Evolutionary conservation across 345 rosid genomes (phyloP), one percentile per base, ranked within the genome.

Genomic region (Triadica sebifera): DNA sequence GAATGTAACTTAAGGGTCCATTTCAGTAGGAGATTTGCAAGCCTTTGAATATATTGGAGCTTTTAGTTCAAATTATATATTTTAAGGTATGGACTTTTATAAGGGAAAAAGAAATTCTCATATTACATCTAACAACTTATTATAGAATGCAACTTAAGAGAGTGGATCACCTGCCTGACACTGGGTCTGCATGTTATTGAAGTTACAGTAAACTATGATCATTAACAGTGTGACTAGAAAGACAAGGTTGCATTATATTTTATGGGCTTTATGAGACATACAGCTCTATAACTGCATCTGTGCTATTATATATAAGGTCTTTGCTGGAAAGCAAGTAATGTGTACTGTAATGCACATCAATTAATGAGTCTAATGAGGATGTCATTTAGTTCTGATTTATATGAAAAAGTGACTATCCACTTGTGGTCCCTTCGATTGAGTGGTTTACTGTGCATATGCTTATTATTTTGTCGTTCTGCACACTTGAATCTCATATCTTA

Each of bases 61-160:
- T 65, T 13, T 49, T 47, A 47, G 3, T 47, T 66, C 4, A 8
- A 43, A 46, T 24, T 47, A 1, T 67, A 24, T 25, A 49, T 13
- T 64, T 64, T 49, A 25, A 22, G 20, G 15, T 47, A 24, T 46
- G 34, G 19, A 67, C 55, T 24, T 25, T 41, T 6, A 66, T 9
- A 46, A 39, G 49, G 22, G 15, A 66, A 45, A 66, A 22, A 29
- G 1, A 39, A 19, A 1, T 62, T 17, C 9, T 12, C 0, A 61
- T 13, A 53, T 64, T 41, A 8, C 8, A n/a, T 39, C 10, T 64
- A 25, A 41, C n/a, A n/a, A n/a, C n/a, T n/a, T n/a, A n/a, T n/a
- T n/a, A n/a, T n/a, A n/a, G n/a, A n/a, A n/a, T n/a, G n/a, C 24
- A 64, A 64, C 51, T 20, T 64, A 38, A 38, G 22, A 63, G 66